Evolutionary conservation across 345 rosid genomes (phyloP), one percentile per base, ranked within the genome.

Genomic region (Camelina laxa): DNA sequence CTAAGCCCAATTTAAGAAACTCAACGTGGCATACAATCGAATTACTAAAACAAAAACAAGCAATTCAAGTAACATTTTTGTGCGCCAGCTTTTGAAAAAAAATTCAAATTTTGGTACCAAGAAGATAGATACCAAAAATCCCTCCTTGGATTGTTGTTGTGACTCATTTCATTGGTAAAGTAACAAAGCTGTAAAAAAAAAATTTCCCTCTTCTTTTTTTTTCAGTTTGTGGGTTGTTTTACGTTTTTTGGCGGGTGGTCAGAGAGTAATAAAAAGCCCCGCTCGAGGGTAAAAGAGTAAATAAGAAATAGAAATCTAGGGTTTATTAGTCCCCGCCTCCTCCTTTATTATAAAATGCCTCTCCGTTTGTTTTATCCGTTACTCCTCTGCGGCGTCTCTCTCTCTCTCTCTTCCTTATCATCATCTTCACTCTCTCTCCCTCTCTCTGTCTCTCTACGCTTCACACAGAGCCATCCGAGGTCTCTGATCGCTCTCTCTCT

Each of bases 281-380:
- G 76, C 80, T 64, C 61, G 48, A 77, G 76, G 76, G 72, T 77
- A 55, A 10, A 0, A 0, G 1, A 10, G 80, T 58, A 22, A 77
- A 9, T 10, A 57, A 1, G 7, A 38, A 14, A 64, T 3, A 12
- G 51, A 70, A 65, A 56, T 77, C 35, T 77, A 77, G 80, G 80
- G 80, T 57, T 70, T 64, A 15, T 7, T n/a, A 39, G 69, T 75
- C 51, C 80, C 70, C 75, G 80, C 80, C 80, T 65, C 80, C 75
- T 45, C 27, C 12, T 39, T 4, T 20, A 77, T 31, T 65, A 77
- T 70, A 77, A 62, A 77, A 56, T 1, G 16, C 66, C 53, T 55
- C 75, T 70, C 75, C 27, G 80, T 77, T 77, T 70, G 67, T 77
- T 77, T 48, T 64, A 77, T 77, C 76, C 75, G 80, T 77, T 77